Percentiles rank a stretch among this genome's conserved stretches.
These are phyloP conservation scores for Ambrosia artemisiifolia DNA, from an alignment of 129 eudicot genomes.

Conservation along the genomic window DNA sequence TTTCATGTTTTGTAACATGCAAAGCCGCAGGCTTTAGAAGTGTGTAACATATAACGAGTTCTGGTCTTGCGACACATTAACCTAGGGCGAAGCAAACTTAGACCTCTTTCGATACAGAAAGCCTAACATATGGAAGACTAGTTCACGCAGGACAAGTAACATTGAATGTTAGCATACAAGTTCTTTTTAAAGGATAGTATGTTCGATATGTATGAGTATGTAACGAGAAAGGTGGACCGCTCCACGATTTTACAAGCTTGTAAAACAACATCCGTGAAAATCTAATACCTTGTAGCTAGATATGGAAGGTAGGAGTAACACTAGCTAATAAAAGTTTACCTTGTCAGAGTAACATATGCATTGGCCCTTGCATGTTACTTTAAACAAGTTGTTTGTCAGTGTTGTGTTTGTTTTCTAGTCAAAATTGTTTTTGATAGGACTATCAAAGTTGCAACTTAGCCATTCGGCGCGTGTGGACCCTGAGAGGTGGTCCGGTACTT, in stretches of 20 bases:
- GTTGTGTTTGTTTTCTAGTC: neutral
- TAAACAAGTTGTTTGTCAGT: constrained; percentile 1
- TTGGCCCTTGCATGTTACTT: neutral
- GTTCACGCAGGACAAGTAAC: neutral
- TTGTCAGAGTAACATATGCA: neutral
- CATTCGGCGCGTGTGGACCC: neutral
- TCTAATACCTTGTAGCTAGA: neutral
- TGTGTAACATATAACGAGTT: neutral
- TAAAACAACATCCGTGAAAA: neutral
- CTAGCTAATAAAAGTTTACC: neutral
- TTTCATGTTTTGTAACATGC: neutral
- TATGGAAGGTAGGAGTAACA: neutral
- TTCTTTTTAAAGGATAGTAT: neutral
- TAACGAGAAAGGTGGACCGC: neutral
- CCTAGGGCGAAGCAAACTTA: neutral
- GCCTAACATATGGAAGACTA: neutral
- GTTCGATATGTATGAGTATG: neutral
- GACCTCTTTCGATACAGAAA: neutral
- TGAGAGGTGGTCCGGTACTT: neutral
- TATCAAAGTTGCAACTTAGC: neutral
- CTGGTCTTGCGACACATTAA: neutral
- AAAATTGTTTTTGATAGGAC: neutral
- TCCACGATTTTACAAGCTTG: neutral
- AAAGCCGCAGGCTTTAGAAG: neutral
- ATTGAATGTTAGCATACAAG: neutral